Conservation (phyloP, 1,284 basidiomycete genomes). For the Porogramme epimiltina region DNA sequence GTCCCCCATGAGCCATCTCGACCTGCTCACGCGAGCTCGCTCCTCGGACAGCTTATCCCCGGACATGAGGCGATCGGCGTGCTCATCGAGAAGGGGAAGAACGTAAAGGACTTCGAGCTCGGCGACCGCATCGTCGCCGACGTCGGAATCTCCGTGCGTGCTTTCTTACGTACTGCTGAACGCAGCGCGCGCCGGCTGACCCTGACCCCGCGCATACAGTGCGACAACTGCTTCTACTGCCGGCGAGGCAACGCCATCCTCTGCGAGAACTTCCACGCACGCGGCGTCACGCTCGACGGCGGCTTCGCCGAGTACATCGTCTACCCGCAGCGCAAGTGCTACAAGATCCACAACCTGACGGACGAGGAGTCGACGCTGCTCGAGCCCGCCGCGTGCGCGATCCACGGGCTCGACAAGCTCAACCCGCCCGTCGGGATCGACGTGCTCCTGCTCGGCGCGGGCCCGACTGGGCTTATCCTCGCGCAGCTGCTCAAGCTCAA, state of each 20-base stretch:
- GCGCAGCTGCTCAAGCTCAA: slow-evolving; percentile 62
- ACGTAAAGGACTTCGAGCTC: slow-evolving; percentile 51
- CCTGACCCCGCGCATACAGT: slow-evolving; percentile 30
- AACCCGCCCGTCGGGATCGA: slow-evolving; percentile 55
- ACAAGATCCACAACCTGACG: slow-evolving; percentile 61
- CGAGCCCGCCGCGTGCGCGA: slow-evolving; percentile 64
- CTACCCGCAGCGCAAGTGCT: slow-evolving; percentile 38
- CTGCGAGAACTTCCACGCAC: slow-evolving; percentile 58
- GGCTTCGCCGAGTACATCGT: slow-evolving; percentile 63
- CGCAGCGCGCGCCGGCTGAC: slow-evolving; percentile 2
- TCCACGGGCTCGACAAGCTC: slow-evolving; percentile 66
- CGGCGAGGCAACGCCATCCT: slow-evolving; percentile 53
- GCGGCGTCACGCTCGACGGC: slow-evolving; percentile 55
- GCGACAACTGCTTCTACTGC: slow-evolving; percentile 62
- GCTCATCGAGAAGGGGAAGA: slow-evolving; percentile 52
- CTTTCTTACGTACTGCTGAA: not conserved
- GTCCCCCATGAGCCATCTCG: slow-evolving; percentile 12
- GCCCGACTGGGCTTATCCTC: slow-evolving; percentile 60
- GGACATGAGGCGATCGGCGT: slow-evolving; percentile 62
- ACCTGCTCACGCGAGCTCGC: slow-evolving; percentile 3
- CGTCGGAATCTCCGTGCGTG: slow-evolving; percentile 45
- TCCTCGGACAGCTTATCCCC: slow-evolving; percentile 46
- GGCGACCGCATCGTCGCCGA: slow-evolving; percentile 65
- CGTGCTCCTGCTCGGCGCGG: slow-evolving; percentile 52
- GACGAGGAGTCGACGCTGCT: slow-evolving; percentile 63